phyloP scores from a whole-genome alignment of 23 red algal genomes.

The Gracilariopsis chorda region DNA sequence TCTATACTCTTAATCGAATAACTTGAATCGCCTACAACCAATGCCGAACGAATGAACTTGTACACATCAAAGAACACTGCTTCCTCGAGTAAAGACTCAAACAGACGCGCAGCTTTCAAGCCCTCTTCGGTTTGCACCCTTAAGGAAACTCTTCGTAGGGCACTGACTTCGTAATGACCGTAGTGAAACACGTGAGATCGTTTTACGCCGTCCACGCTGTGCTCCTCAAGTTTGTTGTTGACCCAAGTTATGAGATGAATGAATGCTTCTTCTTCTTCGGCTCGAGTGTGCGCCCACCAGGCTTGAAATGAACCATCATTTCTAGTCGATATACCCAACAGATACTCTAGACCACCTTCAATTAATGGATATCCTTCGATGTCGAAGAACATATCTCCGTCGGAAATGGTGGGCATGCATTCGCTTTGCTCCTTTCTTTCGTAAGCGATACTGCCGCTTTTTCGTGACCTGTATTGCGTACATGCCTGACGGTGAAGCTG shows the following conservation, averaged over 20 bases:
- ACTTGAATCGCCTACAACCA: constrained; percentile 71
- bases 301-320: constrained; percentile 31
- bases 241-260: constrained; percentile 36
- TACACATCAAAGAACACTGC: constrained; percentile 70
- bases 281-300: constrained; percentile 70
- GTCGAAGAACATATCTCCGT: constrained; percentile 73
- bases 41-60: constrained; percentile 31
- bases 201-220: not conserved
- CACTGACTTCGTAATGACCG: constrained; percentile 77
- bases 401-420: constrained; percentile 16
- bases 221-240: not conserved
- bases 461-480: constrained; percentile 38
- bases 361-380: constrained; percentile 74
- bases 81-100: constrained; percentile 49
- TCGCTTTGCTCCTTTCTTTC: not conserved
- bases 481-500: constrained; percentile 53
- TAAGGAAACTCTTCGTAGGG: constrained; percentile 52
- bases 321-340: constrained; percentile 45
- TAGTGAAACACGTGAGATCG: constrained; percentile 71
- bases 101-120: not conserved
- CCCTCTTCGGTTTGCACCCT: constrained; percentile 26
- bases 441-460: not conserved
- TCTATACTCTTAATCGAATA: constrained; percentile 82
- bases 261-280: constrained; percentile 61
- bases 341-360: constrained; percentile 69